Conservation (phyloP, 495 filamentous ascomycete genomes). For the Aspergillus indologenus region DNA sequence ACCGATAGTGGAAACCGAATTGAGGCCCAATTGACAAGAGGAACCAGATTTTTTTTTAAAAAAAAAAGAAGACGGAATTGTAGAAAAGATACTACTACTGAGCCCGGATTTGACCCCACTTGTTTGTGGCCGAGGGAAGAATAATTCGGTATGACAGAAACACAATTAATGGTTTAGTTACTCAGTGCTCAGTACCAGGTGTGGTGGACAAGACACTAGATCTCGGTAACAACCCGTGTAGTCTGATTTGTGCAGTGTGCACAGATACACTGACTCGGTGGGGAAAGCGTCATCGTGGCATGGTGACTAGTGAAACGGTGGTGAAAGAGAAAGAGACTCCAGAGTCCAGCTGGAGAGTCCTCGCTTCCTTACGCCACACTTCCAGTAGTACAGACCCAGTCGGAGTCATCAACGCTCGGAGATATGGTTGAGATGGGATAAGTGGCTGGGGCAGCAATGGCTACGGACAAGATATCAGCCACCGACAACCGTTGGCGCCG, state of each 20-base stretch:
- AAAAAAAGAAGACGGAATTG: too few relatives aligned
- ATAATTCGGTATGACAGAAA: too few relatives aligned
- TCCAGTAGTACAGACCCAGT: background rate
- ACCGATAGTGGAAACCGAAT: background rate
- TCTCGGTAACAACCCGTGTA: background rate
- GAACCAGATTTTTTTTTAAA: too few relatives aligned
- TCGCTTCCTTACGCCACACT: background rate
- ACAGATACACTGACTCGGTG: background rate
- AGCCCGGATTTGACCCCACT: too few relatives aligned
- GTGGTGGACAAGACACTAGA: too few relatives aligned
- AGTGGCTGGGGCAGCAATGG: background rate
- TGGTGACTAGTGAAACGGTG: too few relatives aligned
- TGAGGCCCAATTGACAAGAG: background rate
- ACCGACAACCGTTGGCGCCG: background rate
- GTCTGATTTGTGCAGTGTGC: background rate
- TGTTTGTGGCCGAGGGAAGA: background rate
- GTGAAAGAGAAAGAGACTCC: background rate
- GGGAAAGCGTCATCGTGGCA: slow-evolving; percentile 3
- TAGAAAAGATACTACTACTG: too few relatives aligned
- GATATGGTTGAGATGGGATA: background rate
- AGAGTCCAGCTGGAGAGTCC: background rate
- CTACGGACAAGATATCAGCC: too few relatives aligned
- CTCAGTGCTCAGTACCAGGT: too few relatives aligned
- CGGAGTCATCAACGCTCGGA: background rate
- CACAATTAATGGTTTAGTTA: too few relatives aligned